Evolutionary conservation across 2,329 filamentous ascomycete genomes (phyloP), one percentile per base, ranked within the genome.

Genomic region (Venturia effusa): DNA sequence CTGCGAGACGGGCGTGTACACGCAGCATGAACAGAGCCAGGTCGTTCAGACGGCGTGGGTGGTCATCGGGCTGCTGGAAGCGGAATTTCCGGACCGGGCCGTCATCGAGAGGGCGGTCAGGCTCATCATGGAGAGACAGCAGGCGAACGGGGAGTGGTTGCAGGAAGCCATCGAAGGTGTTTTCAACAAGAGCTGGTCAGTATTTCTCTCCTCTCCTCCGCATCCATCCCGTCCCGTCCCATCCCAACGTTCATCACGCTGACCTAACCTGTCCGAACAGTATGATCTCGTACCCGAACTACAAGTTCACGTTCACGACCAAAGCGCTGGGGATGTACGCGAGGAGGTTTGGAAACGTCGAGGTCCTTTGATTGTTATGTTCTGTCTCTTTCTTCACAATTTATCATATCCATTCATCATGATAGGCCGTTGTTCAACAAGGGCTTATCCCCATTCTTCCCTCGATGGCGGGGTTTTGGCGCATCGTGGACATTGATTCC

Each of bases 251-350:
- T 51, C 34, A 62, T 66, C 45, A 51, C 62, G 64, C 64, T 67
- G 54, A 69, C 64, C 40, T 70, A 73, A 66, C n/a, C n/a, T n/a
- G n/a, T n/a, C n/a, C n/a, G 71, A 65, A 66, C 70, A 87, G 86
- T 81, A 97, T 97, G 91, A 99, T 99, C 68, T 94, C 91, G 0
- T 99, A 99, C 72, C 93, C 93, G 54, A 99, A 99, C 80, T 99
- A 99, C 81, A 99, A 97, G 79, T 94, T 96, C 74, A 89, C 88
- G 65, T 99, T 97, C 76, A 87, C 93, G 0, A 89, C 97, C 73
- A 96, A 95, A 78, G 94, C 94, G 1, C 75, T 99, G 67, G 94
- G 94, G 5, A 88, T 97, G 84, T 99, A 91, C 80, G 85, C 88
- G 4, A 83, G 79, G 69, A 84, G 81, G 67, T 92, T 88, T 68